Base-by-base conservation (phyloP, 805 yeast species). In the Kazachstania kunashirensis region DNA sequence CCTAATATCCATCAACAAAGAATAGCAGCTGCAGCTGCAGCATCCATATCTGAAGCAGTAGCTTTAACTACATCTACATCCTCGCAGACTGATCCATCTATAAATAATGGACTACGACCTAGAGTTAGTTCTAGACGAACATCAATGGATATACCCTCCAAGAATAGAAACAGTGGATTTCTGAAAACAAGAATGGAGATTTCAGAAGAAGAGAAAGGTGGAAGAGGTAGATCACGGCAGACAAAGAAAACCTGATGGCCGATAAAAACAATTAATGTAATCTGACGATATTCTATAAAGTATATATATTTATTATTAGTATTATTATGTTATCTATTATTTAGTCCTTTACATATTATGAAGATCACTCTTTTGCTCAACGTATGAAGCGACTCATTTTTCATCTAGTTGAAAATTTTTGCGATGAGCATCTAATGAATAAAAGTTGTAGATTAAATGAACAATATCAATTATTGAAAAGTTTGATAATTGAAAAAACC, bases 1-100 rank as follows among this genome's bases (percentile, higher is more conserved):
- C 78, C 79, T 4, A 73, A 75, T 40, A 45, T 55, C 10, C 50
- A 47, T 32, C 58, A 51, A 41, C 59, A 51, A 30, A 39, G 55
- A 18, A 37, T 45, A 35, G 57, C 57, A 2, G 46, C 52, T 13
- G 7, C 38, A 19, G 37, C 37, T 38, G 9, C 37, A 30, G 14
- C 34, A 13, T 13, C 16, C 17, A 19, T 11, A 9, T 12, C 27
- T 6, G 33, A 26, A 18, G 41, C 26, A 37, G 3, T 34, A 20
- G 31, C 37, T 40, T 12, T 29, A 11, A 24, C 8, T 25, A 18
- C 29, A 9, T 30, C 33, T 11, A 13, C 12, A 11, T 13, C 33
- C 5, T 13, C 25, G 3, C 16, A 13, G 8, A 15, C n/a, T 14
- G 13, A 8, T n/a, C 11, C 11, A 5, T 14, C 25, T 6, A 30